These are phyloP conservation scores for Terfezia claveryi DNA, from an alignment of 495 filamentous ascomycete genomes.

Conservation along the genomic window DNA sequence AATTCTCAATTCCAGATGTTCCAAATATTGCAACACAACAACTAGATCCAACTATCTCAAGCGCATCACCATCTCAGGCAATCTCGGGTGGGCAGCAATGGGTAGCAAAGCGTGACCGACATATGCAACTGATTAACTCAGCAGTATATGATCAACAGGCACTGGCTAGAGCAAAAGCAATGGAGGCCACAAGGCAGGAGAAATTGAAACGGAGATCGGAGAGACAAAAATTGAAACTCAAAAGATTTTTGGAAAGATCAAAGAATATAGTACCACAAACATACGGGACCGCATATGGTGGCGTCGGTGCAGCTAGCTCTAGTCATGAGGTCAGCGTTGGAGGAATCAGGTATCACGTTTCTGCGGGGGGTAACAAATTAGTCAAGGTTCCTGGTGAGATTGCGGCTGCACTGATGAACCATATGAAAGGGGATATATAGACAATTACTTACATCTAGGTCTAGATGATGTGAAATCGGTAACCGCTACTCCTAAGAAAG, in stretches of 20 bases:
- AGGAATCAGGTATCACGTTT: conserved; percentile 53
- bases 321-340: conserved; percentile 51
- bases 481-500: conserved; percentile 55
- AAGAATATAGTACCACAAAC: not conserved
- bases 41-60: too few relatives aligned
- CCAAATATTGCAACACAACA: too few relatives aligned
- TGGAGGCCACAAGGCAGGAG: conserved; percentile 44
- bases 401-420: not conserved
- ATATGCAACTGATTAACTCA: conserved; percentile 75
- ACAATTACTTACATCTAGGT: conserved; percentile 3
- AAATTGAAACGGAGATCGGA: conserved; percentile 37
- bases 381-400: conserved; percentile 48
- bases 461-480: conserved; percentile 40
- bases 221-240: conserved; percentile 39
- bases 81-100: conserved; percentile 28
- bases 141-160: conserved; percentile 58
- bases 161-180: conserved; percentile 46
- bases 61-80: conserved; percentile 7
- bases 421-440: conserved; percentile 2
- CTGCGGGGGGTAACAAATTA: conserved; percentile 67
- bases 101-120: conserved; percentile 62
- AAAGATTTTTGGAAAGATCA: conserved; percentile 22
- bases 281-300: not conserved
- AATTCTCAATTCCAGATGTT: too few relatives aligned
- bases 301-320: conserved; percentile 11